Evolutionary conservation across 768 basidiomycete genomes (phyloP).

Genomic region (Rhizopogon salebrosus): DNA sequence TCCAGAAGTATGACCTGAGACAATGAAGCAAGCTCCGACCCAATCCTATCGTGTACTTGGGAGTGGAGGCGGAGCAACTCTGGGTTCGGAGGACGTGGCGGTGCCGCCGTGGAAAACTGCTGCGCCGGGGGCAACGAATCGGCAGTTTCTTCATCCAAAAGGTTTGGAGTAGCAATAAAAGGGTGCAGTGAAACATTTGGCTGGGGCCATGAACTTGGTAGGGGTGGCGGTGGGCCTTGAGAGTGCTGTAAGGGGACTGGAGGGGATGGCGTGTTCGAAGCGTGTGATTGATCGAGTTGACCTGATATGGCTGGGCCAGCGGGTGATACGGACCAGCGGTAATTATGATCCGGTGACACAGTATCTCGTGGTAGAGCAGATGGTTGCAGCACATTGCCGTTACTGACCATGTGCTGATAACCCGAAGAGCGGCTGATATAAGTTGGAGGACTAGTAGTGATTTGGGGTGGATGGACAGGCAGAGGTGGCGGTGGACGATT

Average conservation of each 20-base stretch:
- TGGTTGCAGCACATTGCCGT: slow-evolving; percentile 17
- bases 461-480: slow-evolving; percentile 12
- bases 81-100: slow-evolving; percentile 85
- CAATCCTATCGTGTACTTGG: slow-evolving; percentile 70
- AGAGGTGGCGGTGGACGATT: slow-evolving; percentile 34
- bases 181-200: slow-evolving; percentile 5
- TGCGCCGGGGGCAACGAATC: slow-evolving; percentile 20
- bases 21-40: slow-evolving; percentile 67
- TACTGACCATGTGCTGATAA: slow-evolving; percentile 11
- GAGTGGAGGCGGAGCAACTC: slow-evolving; percentile 79
- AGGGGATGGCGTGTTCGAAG: slow-evolving; percentile 10
- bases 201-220: slow-evolving; percentile 17
- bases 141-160: slow-evolving; percentile 57
- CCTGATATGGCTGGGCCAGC: slow-evolving; percentile 20
- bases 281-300: slow-evolving; percentile 23
- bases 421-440: slow-evolving; percentile 2
- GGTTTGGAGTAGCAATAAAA: slow-evolving; percentile 37
- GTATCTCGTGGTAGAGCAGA: slow-evolving; percentile 16
- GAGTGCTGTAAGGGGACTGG: slow-evolving; percentile 22
- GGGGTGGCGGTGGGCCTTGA: slow-evolving; percentile 18
- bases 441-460: neutral
- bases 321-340: slow-evolving; percentile 21
- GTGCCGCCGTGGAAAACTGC: slow-evolving; percentile 34
- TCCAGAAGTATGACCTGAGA: slow-evolving; percentile 58
- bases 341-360: slow-evolving; percentile 22